Conservation (phyloP, 2,329 filamentous ascomycete genomes). For the Arthrobotrys sinensis region DNA sequence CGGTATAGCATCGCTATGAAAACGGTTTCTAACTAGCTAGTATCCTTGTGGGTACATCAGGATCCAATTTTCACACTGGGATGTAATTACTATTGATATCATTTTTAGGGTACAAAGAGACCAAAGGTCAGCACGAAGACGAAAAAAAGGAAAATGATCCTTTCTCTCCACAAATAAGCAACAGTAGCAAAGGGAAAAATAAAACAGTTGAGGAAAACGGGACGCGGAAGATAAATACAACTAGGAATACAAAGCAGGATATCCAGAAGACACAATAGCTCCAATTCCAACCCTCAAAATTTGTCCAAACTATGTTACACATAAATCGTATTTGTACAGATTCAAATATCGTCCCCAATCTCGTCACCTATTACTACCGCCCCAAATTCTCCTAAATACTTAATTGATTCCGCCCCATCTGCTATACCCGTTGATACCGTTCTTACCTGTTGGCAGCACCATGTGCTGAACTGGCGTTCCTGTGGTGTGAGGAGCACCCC, state of each 20-base stretch:
- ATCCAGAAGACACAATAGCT: slow-evolving; percentile 18
- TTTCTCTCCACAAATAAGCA: neutral
- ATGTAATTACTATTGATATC: slow-evolving; percentile 7
- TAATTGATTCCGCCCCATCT: slow-evolving; percentile 56
- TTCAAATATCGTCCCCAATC: neutral
- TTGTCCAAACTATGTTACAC: slow-evolving; percentile 25
- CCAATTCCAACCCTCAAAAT: slow-evolving; percentile 14
- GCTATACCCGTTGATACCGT: slow-evolving; percentile 44
- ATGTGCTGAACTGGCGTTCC: slow-evolving; percentile 1
- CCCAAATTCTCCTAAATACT: neutral
- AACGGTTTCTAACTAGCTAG: neutral
- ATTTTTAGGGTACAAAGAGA: neutral
- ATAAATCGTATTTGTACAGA: slow-evolving; percentile 25
- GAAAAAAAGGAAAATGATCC: neutral
- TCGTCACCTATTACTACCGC: neutral
- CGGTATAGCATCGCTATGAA: neutral
- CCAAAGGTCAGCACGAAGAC: neutral
- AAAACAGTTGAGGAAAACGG: no score
- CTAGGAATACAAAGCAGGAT: slow-evolving; percentile 5
- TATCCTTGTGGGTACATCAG: neutral
- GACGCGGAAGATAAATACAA: neutral
- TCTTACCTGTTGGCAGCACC: slow-evolving; percentile 3
- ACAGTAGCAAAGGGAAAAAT: neutral
- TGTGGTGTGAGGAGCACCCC: slow-evolving; percentile 6
- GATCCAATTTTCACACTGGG: neutral